Conservation (phyloP, 768 basidiomycete species). For the Lanmaoa pseudosensibilis region DNA sequence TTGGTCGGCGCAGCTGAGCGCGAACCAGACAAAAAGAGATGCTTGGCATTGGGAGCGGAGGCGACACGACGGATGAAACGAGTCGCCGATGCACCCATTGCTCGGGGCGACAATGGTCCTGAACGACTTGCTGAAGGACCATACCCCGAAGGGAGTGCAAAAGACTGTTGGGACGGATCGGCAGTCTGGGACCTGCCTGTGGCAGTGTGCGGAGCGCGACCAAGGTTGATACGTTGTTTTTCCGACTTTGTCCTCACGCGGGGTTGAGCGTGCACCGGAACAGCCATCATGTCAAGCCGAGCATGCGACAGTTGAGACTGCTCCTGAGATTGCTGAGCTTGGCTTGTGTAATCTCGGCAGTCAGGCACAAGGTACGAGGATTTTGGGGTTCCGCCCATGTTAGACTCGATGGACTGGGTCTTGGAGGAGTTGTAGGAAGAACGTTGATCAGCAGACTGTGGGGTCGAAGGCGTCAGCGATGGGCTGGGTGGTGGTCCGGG, state of each 20-base stretch:
- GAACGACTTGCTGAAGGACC: slow-evolving; percentile 38
- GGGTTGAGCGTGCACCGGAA: slow-evolving; percentile 22
- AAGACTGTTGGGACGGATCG: slow-evolving; percentile 43
- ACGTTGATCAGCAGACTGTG: slow-evolving; percentile 55
- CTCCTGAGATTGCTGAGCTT: slow-evolving; percentile 10
- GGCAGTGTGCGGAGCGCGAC: slow-evolving; percentile 45
- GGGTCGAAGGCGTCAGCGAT: slow-evolving; percentile 55
- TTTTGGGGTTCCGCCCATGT: slow-evolving; percentile 36
- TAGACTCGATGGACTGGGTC: slow-evolving; percentile 73
- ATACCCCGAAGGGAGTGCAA: slow-evolving; percentile 27
- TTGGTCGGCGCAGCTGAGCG: slow-evolving; percentile 62
- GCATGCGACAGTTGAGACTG: slow-evolving; percentile 8
- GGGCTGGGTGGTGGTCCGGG: slow-evolving; percentile 43
- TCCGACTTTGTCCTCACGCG: slow-evolving; percentile 46
- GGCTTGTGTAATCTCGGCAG: slow-evolving; percentile 11
- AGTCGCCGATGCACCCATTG: slow-evolving; percentile 71
- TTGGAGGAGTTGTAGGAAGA: slow-evolving; percentile 80
- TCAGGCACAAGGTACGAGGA: slow-evolving; percentile 33
- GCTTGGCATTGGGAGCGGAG: slow-evolving; percentile 95
- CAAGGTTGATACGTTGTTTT: slow-evolving; percentile 45
- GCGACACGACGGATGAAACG: slow-evolving; percentile 95
- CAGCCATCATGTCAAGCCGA: slow-evolving; percentile 21
- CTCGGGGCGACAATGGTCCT: slow-evolving; percentile 63
- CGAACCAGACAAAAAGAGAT: slow-evolving; percentile 68
- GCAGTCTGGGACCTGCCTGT: slow-evolving; percentile 28